Percentiles rank a stretch among this genome's conserved stretches.
phyloP scores from a whole-genome alignment of 345 rosid species.

The Aurinia saxatilis region DNA sequence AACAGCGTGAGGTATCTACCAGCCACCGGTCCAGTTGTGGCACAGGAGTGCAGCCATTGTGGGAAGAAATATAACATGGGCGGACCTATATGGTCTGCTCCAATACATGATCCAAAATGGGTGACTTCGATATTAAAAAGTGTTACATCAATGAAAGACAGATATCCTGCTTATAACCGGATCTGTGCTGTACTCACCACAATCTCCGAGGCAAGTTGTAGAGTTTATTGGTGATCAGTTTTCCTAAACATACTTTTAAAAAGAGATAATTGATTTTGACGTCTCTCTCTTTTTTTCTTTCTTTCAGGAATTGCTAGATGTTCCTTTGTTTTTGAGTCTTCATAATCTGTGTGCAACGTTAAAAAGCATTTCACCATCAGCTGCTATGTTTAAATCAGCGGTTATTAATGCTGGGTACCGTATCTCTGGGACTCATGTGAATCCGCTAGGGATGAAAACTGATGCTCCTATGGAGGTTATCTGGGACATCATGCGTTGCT shows the following conservation, averaged over 20 bases:
- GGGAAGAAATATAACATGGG: conserved; percentile 96
- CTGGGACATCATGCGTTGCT: conserved; percentile 98
- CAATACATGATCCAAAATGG: conserved; percentile 94
- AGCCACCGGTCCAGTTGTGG: conserved; percentile 84
- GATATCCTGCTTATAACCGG: conserved; percentile 84
- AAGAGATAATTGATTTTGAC: neutral
- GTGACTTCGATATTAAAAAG: conserved; percentile 53
- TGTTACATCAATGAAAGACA: conserved; percentile 70
- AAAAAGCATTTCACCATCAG: conserved; percentile 88
- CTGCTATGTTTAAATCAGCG: conserved; percentile 78
- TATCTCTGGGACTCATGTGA: conserved; percentile 85
- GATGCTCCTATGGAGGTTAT: conserved; percentile 96
- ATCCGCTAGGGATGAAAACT: conserved; percentile 81
- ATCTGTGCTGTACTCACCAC: conserved; percentile 86
- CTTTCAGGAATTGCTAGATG: conserved; percentile 86
- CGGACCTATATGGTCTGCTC: conserved; percentile 97
- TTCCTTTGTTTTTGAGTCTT: conserved; percentile 82
- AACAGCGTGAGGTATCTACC: conserved; percentile 82
- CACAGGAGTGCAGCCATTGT: conserved; percentile 76
- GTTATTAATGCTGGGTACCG: conserved; percentile 83
- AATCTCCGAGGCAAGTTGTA: conserved; percentile 61
- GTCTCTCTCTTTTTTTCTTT: neutral
- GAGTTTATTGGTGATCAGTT: neutral
- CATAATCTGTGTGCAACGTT: conserved; percentile 89
- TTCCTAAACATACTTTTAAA: neutral